phyloP scores from a whole-genome alignment of 306 rosid genomes.

The Inga leiocalycina region DNA sequence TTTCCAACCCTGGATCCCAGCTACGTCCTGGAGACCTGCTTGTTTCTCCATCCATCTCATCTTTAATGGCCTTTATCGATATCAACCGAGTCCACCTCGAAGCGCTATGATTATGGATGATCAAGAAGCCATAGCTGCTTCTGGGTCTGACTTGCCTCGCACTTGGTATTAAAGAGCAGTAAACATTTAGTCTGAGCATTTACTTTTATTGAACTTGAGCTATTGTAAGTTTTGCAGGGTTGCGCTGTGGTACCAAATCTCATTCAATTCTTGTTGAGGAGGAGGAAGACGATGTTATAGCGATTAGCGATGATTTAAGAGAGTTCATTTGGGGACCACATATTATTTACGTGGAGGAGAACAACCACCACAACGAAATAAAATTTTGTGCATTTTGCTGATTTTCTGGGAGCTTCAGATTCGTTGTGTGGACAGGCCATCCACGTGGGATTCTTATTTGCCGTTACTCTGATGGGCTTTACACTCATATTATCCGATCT shows the following conservation, averaged over 20 bases:
- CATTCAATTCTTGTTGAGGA: background rate
- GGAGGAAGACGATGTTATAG: constrained; percentile 17
- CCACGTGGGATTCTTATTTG: constrained; percentile 44
- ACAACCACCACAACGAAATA: constrained; percentile 10
- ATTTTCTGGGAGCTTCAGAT: constrained; percentile 21
- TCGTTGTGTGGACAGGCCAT: constrained; percentile 35
- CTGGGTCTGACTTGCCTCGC: constrained; percentile 49
- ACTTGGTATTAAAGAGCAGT: constrained; percentile 62
- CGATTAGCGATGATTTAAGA: constrained; percentile 2
- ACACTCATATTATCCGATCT: constrained; percentile 53
- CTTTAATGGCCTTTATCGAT: constrained; percentile 65
- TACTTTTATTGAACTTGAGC: constrained; percentile 37
- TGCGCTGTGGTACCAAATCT: background rate
- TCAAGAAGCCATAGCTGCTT: constrained; percentile 53
- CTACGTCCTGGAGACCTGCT: constrained; percentile 74
- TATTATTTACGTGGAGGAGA: constrained; percentile 70
- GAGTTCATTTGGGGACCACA: constrained; percentile 47
- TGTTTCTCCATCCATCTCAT: constrained; percentile 70
- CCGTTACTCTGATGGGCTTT: constrained; percentile 40
- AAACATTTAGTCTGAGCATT: constrained; percentile 72
- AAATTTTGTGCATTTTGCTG: constrained; percentile 26
- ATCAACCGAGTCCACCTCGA: constrained; percentile 40
- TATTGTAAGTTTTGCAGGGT: constrained; percentile 10
- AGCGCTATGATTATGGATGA: constrained; percentile 46
- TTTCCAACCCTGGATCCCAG: constrained; percentile 90